Evolutionary conservation across 768 basidiomycete genomes (phyloP).

Genomic region (Panaeolus cyanescens): DNA sequence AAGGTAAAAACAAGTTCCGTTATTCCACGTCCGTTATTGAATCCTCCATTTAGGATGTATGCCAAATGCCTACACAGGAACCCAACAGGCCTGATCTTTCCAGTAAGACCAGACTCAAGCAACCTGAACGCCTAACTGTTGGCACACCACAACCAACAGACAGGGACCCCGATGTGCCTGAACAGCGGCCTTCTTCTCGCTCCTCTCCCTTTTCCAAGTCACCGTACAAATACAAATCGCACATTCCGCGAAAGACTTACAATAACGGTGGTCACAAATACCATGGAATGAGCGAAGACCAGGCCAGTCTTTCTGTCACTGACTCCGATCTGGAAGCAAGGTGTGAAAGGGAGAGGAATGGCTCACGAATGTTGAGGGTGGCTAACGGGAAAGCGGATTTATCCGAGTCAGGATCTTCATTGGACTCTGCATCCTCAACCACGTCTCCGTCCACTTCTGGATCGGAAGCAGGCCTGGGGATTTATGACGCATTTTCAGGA

Average conservation of each 20-base stretch:
- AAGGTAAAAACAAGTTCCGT: neutral
- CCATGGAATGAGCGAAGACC: neutral
- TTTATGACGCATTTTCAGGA: neutral
- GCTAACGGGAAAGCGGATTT: slow-evolving; percentile 45
- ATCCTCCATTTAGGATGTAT: neutral
- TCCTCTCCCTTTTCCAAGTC: neutral
- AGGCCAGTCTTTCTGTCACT: slow-evolving; percentile 15
- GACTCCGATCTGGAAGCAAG: slow-evolving; percentile 48
- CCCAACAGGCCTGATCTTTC: neutral
- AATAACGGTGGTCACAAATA: neutral
- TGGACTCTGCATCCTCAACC: neutral
- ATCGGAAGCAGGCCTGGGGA: neutral
- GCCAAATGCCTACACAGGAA: neutral
- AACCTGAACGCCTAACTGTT: neutral
- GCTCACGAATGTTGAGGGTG: slow-evolving; percentile 44
- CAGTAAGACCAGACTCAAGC: neutral
- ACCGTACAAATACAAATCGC: slow-evolving; percentile 19
- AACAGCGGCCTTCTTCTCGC: neutral
- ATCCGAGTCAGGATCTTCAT: slow-evolving; percentile 37
- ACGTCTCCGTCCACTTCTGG: neutral
- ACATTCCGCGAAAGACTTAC: slow-evolving; percentile 22
- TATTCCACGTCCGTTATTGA: neutral
- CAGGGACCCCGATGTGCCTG: neutral
- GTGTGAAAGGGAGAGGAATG: slow-evolving; percentile 37
- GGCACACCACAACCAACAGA: neutral